Base-by-base conservation (phyloP, 1,284 basidiomycete genomes). In the Mycena citricolor region DNA sequence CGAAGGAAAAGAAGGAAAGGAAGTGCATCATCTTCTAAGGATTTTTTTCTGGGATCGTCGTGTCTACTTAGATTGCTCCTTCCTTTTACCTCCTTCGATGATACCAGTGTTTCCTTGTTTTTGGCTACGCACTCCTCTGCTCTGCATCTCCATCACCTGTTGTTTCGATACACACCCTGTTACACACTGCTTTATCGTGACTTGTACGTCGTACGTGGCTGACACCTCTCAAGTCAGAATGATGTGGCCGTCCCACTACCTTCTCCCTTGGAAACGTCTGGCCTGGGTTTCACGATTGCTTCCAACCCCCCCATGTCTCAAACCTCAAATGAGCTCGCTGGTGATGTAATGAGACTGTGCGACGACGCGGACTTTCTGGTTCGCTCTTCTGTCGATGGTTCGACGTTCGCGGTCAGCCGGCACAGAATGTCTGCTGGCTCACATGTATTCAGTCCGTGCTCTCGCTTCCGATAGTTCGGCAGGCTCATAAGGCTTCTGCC, bases 1-100 rank as follows among this genome's bases (percentile, higher is more conserved):
- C 59, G 37, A 69, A 68, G 59, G 71, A 74, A 61, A 65, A 67
- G 60, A 71, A 68, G 66, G 67, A 63, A 63, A 66, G 60, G 61
- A 81, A 74, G 69, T 89, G 86, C 79, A 74, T 85, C 68, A 79
- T 88, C 73, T 77, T 89, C 80, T 88, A 85, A 79, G 73, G 69
- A 75, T 67, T 69, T 71, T 70, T 72, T 68, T 70, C 66, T 69
- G 71, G 75, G 76, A 75, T 44, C 48, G 73, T 69, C 63, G 65
- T 67, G 68, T 68, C 67, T 73, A 68, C 76, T 76, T 85, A 82
- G 80, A 82, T 72, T 76, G 71, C 69, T 66, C 65, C 70, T 61
- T 66, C 66, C 62, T 54, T 68, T 76, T 76, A 71, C 72, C 73
- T 74, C 67, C 59, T 71, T 75, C 72, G 74, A 85, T 83, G 82